Evolutionary conservation across 257 asterid genomes (phyloP).

Genomic region (Plantago elongata): DNA sequence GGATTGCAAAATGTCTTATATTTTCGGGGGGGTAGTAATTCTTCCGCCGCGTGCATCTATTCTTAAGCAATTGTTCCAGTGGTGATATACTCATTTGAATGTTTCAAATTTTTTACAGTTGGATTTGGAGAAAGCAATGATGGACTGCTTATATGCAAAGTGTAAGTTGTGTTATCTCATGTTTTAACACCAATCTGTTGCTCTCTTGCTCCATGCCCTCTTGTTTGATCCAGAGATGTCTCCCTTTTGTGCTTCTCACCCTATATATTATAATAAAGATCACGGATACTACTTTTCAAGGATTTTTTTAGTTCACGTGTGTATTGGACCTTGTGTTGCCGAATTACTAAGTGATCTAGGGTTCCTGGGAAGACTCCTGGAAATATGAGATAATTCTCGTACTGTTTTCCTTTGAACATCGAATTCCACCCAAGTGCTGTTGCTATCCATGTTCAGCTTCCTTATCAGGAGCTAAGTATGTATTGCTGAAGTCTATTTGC

Average conservation of each 20-base stretch:
- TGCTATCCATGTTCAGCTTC: constrained; percentile 1
- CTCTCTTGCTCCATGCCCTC: too few species aligned
- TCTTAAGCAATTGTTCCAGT: neutral
- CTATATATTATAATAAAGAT: neutral
- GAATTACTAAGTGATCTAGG: too few species aligned
- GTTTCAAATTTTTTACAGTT: constrained; percentile 41
- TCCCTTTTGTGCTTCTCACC: neutral
- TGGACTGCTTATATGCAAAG: constrained; percentile 97
- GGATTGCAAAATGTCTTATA: too few species aligned
- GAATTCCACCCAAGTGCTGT: too few species aligned
- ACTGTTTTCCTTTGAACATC: too few species aligned
- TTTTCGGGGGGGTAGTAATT: too few species aligned
- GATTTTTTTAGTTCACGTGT: neutral
- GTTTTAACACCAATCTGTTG: too few species aligned
- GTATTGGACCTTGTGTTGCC: neutral
- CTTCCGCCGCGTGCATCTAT: too few species aligned
- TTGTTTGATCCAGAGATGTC: too few species aligned
- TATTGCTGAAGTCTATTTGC: neutral
- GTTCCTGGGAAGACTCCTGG: neutral
- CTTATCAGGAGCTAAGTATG: neutral
- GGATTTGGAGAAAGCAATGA: constrained; percentile 95
- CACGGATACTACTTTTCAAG: neutral
- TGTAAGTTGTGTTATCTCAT: constrained; percentile 44
- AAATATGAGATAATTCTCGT: too few species aligned
- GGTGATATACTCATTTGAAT: neutral